phyloP scores from a whole-genome alignment of 2,329 filamentous ascomycete species.

The Paramyrothecium sp. region DNA sequence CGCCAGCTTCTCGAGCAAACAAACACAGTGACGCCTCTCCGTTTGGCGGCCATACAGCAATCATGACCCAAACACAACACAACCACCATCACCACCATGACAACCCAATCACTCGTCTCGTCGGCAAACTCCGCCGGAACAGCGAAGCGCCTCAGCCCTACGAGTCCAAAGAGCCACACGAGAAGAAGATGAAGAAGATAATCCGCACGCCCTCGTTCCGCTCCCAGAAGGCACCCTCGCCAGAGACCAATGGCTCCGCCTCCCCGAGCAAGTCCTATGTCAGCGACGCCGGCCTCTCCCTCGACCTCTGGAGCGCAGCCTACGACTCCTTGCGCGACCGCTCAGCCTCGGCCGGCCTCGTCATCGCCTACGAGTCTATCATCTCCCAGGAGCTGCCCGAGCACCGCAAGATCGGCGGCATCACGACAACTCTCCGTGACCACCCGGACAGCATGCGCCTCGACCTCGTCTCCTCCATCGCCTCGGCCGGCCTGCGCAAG shows the following conservation, averaged over 20 bases:
- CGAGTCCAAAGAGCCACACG: neutral
- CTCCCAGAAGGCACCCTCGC: neutral
- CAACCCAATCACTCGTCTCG: neutral
- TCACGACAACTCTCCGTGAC: slow-evolving; percentile 20
- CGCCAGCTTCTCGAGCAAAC: too few relatives aligned
- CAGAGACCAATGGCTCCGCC: neutral
- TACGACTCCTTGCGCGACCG: slow-evolving; percentile 30
- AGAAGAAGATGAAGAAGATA: neutral
- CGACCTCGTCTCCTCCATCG: slow-evolving; percentile 26
- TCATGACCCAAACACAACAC: neutral
- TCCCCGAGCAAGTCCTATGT: slow-evolving; percentile 7
- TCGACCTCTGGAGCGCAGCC: slow-evolving; percentile 31
- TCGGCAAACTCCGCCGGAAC: neutral
- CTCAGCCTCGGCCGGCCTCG: slow-evolving; percentile 24
- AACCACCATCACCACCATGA: neutral
- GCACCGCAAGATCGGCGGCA: slow-evolving; percentile 21
- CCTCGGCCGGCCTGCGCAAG: slow-evolving; percentile 25
- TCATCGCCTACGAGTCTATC: slow-evolving; percentile 33
- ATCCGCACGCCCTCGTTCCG: neutral
- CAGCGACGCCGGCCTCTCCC: slow-evolving; percentile 14
- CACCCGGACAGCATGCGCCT: slow-evolving; percentile 21
- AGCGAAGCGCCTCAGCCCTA: neutral
- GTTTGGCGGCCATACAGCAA: too few relatives aligned
- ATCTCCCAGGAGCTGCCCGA: slow-evolving; percentile 32
- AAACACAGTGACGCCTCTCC: too few relatives aligned